Evolutionary conservation across 148 eudicot species (phyloP).

Genomic region (Vaccinium vitisidaea): DNA sequence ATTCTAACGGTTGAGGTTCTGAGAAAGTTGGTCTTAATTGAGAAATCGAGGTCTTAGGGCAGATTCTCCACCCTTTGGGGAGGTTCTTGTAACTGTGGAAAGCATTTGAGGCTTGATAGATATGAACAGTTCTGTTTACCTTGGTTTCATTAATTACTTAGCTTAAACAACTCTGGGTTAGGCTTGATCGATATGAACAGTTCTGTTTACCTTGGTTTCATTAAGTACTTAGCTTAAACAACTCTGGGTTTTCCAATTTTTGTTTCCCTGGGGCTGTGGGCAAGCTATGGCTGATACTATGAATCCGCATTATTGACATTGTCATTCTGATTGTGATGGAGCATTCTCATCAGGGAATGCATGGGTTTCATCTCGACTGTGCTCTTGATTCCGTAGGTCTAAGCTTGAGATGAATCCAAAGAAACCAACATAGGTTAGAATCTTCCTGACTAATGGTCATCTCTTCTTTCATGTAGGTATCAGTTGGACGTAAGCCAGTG

Average conservation of each 20-base stretch:
- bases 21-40: not conserved
- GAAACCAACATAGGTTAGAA: not conserved
- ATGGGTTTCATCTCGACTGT: not conserved
- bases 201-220: not conserved
- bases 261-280: not conserved
- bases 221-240: not conserved
- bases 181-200: not conserved
- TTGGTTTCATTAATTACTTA: not conserved
- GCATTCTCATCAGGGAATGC: conserved; percentile 3
- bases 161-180: not conserved
- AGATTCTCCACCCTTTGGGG: not conserved
- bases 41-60: not conserved
- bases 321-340: not conserved
- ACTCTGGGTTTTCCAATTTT: not conserved
- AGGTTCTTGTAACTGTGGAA: not conserved
- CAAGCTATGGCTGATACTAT: not conserved
- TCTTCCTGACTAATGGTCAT: not conserved
- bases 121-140: not conserved
- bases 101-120: not conserved
- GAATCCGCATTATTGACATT: not conserved
- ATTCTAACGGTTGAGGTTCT: not conserved
- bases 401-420: not conserved
- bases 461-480: conserved; percentile 46
- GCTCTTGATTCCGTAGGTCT: not conserved
- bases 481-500: conserved; percentile 95